Evolutionary conservation across 1,284 basidiomycete genomes (phyloP), one percentile per base, ranked within the genome.

Genomic region (Entoloma clypeatum): DNA sequence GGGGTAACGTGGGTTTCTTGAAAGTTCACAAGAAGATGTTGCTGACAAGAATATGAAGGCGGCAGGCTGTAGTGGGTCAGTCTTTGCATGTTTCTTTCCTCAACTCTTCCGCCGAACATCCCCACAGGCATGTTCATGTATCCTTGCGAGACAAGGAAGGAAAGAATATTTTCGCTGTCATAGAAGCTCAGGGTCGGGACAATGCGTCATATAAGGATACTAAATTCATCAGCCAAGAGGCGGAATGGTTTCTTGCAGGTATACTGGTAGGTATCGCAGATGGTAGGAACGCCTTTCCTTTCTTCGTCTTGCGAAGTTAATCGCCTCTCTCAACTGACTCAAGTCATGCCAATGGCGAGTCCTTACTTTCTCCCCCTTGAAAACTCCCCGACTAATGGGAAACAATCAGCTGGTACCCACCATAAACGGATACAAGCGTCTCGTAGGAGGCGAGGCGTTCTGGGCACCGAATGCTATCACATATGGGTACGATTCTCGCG

Each of bases 371-470:
- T 24, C 39, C 36, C 14, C 7, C 7, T 25, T 14, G 26, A 36
- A 14, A 5, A 30, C 11, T 10, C 4, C 21, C 18, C 17, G 10
- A 23, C 24, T 10, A 25, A 39, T 5, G 14, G 7, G 9, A 23
- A n/a, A 19, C n/a, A n/a, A 17, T 28, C 37, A 87, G 86, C 69
- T 96, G 43, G 93, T 94, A 24, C 92, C 93, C 1, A 96, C 88
- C 0, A 86, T 96, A 63, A 95, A 95, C 58, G 92, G 92, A n/a
- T 99, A 98, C 71, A 99, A 98, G 62, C 88, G 94, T 14, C 78
- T 99, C 9, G 83, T 92, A 11, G 93, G 89, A n/a, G 93, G 93
- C 13, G 91, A 92, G 60, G 83, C 87, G 1, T 94, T 88, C 71
- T 96, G 92, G 91, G 93, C 93, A 2, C 93, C 93, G 3, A 95